Evolutionary conservation across 768 basidiomycete species (phyloP).

Genomic region (Mycena latifolia): DNA sequence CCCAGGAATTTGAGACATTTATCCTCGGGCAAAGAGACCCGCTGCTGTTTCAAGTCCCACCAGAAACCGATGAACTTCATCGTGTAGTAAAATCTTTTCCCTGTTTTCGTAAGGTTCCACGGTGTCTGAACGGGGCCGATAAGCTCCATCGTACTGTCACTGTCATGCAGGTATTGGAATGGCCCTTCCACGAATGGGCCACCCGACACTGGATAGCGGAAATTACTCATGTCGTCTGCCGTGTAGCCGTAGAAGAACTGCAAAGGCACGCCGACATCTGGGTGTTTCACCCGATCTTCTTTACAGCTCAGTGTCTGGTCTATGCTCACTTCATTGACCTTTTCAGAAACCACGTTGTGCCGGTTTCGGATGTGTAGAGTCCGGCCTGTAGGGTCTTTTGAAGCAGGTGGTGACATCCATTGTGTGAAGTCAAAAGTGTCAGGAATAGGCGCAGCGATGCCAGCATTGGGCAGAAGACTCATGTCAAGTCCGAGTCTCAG

Average conservation of each 20-base stretch:
- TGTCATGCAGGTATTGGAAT: no score
- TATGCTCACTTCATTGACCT: conserved; percentile 12
- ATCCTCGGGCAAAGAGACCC: conserved; percentile 41
- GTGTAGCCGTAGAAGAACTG: conserved; percentile 1
- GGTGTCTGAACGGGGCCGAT: conserved; percentile 38
- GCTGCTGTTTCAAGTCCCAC: conserved; percentile 43
- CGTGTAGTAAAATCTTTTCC: conserved; percentile 30
- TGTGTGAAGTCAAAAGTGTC: not conserved
- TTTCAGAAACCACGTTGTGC: conserved; percentile 1
- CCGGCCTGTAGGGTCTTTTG: conserved; percentile 9
- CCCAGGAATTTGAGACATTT: conserved; percentile 44
- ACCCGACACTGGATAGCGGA: no score
- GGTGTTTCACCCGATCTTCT: not conserved
- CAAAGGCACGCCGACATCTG: conserved; percentile 1
- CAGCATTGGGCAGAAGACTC: not conserved
- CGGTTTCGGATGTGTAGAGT: conserved; percentile 1
- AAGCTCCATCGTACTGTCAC: conserved; percentile 12
- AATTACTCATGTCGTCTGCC: no score
- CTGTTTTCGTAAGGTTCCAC: conserved; percentile 42
- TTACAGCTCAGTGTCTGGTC: conserved; percentile 9
- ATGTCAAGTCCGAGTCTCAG: not conserved
- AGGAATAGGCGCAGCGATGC: no score
- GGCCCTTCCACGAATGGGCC: no score
- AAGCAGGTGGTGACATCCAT: not conserved
- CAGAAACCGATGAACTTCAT: conserved; percentile 44